phyloP scores from a whole-genome alignment of 768 basidiomycete genomes.

The Scleroderma bovista region DNA sequence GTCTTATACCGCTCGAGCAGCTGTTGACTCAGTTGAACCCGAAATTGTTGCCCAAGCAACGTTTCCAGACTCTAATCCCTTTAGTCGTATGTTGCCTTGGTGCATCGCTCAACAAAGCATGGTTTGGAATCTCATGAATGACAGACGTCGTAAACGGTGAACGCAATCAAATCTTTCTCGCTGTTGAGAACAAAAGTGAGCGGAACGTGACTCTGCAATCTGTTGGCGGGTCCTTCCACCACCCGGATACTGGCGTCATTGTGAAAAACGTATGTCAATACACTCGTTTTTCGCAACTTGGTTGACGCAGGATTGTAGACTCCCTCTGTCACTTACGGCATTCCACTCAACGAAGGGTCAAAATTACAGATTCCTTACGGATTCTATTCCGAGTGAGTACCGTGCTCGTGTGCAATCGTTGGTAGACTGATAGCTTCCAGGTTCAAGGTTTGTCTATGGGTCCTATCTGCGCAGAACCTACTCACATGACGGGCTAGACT shows the following conservation, averaged over 20 bases:
- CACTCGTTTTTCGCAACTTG: background rate
- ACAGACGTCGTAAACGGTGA: slow-evolving; percentile 82
- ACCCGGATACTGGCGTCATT: slow-evolving; percentile 55
- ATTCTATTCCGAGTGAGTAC: slow-evolving; percentile 78
- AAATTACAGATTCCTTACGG: slow-evolving; percentile 64
- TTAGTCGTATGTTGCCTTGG: slow-evolving; percentile 55
- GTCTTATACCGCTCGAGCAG: slow-evolving; percentile 11
- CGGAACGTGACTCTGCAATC: slow-evolving; percentile 63
- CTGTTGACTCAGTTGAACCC: slow-evolving; percentile 38
- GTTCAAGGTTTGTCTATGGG: slow-evolving; percentile 47
- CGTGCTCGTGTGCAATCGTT: background rate
- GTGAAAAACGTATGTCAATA: slow-evolving; percentile 63
- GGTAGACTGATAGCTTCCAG: slow-evolving; percentile 29
- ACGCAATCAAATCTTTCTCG: slow-evolving; percentile 59
- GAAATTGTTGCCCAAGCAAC: slow-evolving; percentile 49
- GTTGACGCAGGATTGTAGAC: slow-evolving; percentile 36
- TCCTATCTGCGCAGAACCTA: background rate
- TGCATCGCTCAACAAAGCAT: slow-evolving; percentile 3
- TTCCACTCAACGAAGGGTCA: slow-evolving; percentile 48
- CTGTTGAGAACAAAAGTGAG: slow-evolving; percentile 72
- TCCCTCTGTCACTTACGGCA: slow-evolving; percentile 47
- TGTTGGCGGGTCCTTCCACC: slow-evolving; percentile 62
- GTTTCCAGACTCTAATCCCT: slow-evolving; percentile 69
- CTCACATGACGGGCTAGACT: slow-evolving; percentile 40
- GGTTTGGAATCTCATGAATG: background rate